Evolutionary conservation across 345 rosid species (phyloP), one percentile per base, ranked within the genome.

Genomic region (Heritiera fomes): DNA sequence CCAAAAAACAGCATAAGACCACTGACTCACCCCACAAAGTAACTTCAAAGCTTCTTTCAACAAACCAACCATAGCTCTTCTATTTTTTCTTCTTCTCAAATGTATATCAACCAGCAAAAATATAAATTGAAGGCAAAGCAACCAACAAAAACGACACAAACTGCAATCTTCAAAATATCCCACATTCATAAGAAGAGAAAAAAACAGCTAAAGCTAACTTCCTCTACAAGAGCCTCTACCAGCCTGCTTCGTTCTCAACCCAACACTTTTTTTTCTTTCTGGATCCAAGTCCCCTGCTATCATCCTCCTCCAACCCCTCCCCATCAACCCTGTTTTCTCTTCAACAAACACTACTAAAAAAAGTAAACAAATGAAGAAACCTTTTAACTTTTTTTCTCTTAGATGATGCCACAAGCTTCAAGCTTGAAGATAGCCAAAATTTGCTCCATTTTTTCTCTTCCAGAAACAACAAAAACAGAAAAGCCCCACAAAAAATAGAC

Each of bases 221-320:
- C 99, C 99, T 58, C 99, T 90, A 88, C 99, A 96, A 75, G 99
- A 96, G 77, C 95, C 98, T 86, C 98, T 75, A 43, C 99, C 99
- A 40, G 98, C 98, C 83, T 96, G 99, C 82, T 94, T 89, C 18
- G 98, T 94, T 84, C 98, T 87, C 67, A 92, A 90, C n/a, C 94
- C 99, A 3, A 98, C 99, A 78, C 98, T 89, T 78, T 93, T 90
- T 84, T 90, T 94, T 83, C 99, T 84, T 60, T 94, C 93, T 56
- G 99, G 97, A 89, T 96, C 99, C 91, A 94, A 91, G 86, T 86
- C 92, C 58, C 86, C 88, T 7, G 86, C 82, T 43, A 87, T 78
- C 95, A 87, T 84, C 70, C 87, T 85, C 87, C 89, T 45, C 86
- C 86, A 91, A 79, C 89, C 94, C 97, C 90, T 92, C 82, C 84